Percentiles rank a stretch among this genome's conserved stretches.
phyloP scores from a whole-genome alignment of 805 yeast species.

The Ogataea siamensis region DNA sequence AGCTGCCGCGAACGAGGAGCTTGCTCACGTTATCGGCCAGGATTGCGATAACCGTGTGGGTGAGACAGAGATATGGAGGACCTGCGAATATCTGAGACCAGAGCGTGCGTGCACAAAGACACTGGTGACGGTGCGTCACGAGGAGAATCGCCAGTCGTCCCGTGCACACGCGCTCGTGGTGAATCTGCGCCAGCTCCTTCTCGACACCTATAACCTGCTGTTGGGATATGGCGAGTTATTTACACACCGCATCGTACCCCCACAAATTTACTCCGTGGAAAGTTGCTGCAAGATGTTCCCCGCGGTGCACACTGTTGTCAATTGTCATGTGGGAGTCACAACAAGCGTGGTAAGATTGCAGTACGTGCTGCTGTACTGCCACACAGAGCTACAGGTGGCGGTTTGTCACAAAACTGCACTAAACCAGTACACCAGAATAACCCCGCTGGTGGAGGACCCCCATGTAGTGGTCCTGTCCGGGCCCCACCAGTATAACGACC shows the following conservation, averaged over 20 bases:
- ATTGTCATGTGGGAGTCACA: constrained; percentile 12
- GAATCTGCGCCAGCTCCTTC: constrained; percentile 9
- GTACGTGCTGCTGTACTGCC: constrained; percentile 12
- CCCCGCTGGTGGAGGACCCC: constrained; percentile 15
- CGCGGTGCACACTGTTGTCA: constrained; percentile 12
- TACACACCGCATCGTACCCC: constrained; percentile 15
- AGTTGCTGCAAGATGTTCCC: constrained; percentile 13
- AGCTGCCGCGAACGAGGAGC: constrained; percentile 13
- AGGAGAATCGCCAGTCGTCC: constrained; percentile 3
- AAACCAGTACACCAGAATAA: constrained; percentile 21
- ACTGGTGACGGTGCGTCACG: constrained; percentile 16
- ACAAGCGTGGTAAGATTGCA: constrained; percentile 15
- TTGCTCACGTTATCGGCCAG: constrained; percentile 17
- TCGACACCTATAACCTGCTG: constrained; percentile 13
- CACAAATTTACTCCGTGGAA: constrained; percentile 9
- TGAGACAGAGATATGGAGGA: too few species aligned
- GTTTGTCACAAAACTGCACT: constrained; percentile 16
- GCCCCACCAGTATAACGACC: constrained; percentile 24
- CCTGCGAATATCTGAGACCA: too few species aligned
- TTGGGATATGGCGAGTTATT: constrained; percentile 2
- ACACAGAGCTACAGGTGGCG: constrained; percentile 10
- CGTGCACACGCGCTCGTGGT: constrained; percentile 5
- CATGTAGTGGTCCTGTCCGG: constrained; percentile 18
- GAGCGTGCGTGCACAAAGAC: too few species aligned
- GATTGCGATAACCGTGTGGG: too few species aligned